Evolutionary conservation across 2,329 filamentous ascomycete species (phyloP), one percentile per base, ranked within the genome.

Genomic region (Seiridium cupressi): DNA sequence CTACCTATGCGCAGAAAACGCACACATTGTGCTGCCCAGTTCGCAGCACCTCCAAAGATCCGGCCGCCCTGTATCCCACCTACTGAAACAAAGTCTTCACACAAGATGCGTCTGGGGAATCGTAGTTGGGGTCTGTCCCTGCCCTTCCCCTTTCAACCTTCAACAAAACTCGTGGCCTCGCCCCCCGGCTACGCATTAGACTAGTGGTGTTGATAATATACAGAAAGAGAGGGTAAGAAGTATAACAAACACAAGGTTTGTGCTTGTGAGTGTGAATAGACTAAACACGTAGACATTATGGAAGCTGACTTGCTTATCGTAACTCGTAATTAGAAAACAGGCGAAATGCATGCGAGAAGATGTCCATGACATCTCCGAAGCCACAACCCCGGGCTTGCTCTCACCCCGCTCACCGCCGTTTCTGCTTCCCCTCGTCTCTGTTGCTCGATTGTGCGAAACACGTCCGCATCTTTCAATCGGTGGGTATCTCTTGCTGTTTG

Each of bases 231-330:
- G 40, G 57, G 55, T 63, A 64, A 65, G 66, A 63, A 57, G 48
- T 38, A 32, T 53, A 53, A 53, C 65, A 66, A 60, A 66, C 65
- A 72, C 66, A 68, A 44, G 58, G 59, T 54, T 60, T 58, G 49
- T 53, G 49, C 36, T 32, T 49, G 9, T 49, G 47, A 59, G 64
- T 36, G 36, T 53, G 26, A 65, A 58, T 51, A 53, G 65, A 68
- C 55, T 72, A 72, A 63, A 64, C 65, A 72, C 70, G 62, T 73
- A 73, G 67, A 73, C 71, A 73, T 73, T 73, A 73, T 63, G 48
- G 53, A 55, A 60, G 61, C 53, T 66, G 61, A 61, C 63, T 64
- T 65, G 62, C 62, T 63, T 46, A 63, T 69, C 68, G 62, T 70
- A 66, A 67, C 49, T 69, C 68, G 61, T 70, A 56, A 55, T 40